These are phyloP conservation scores for Pittosporum tobira DNA, from an alignment of 129 eudicot genomes.

Conservation along the genomic window DNA sequence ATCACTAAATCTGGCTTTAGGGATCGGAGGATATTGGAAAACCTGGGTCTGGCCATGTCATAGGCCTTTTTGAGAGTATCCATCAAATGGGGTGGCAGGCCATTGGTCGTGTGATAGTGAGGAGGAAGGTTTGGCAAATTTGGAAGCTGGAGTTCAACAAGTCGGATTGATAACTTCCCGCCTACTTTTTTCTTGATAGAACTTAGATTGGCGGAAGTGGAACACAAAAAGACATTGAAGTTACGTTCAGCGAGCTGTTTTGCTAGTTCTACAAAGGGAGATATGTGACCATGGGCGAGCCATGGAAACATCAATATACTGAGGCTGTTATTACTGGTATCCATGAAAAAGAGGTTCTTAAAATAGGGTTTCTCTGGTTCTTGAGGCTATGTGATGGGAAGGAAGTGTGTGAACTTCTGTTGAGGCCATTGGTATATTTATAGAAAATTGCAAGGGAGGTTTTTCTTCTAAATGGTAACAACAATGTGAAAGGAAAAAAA, in stretches of 20 bases:
- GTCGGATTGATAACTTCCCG: not conserved
- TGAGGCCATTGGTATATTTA: no score
- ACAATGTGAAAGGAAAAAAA: no score
- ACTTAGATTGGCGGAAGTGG: conserved; percentile 2
- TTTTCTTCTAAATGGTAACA: no score
- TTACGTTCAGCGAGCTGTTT: not conserved
- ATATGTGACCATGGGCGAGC: conserved; percentile 14
- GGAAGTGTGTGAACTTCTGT: no score
- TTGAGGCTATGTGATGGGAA: no score
- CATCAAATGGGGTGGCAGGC: conserved; percentile 17
- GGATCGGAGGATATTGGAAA: not conserved
- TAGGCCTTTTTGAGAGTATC: conserved; percentile 2
- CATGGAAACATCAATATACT: conserved; percentile 14
- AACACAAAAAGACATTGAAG: conserved; percentile 3
- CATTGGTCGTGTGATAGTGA: conserved; percentile 20
- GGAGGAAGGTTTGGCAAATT: conserved; percentile 9
- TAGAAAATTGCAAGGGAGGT: no score
- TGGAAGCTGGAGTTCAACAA: conserved; percentile 4
- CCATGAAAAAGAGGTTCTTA: no score
- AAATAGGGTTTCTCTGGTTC: not conserved
- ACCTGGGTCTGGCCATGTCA: conserved; percentile 1
- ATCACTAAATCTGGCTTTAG: conserved; percentile 7
- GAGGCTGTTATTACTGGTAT: no score
- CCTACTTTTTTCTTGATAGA: conserved; percentile 2
- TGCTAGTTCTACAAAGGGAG: conserved; percentile 15